Evolutionary conservation across 2,329 filamentous ascomycete species (phyloP).

Genomic region (Apiospora rasikravindrae): DNA sequence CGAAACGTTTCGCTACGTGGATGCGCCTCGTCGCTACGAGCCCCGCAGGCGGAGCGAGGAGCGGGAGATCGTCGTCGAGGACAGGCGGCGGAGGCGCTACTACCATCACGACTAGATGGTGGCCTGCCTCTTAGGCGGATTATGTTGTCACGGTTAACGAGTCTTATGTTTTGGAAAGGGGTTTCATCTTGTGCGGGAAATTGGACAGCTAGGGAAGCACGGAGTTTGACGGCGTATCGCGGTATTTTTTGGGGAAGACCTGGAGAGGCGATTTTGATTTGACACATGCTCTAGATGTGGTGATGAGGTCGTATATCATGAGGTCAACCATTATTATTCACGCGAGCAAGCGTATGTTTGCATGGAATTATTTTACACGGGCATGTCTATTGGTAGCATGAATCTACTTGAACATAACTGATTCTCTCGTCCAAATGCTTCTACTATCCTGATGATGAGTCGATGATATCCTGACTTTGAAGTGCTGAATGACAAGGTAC

Average conservation of each 20-base stretch:
- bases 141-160: background rate
- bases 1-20: constrained; percentile 59
- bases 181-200: background rate
- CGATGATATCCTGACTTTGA: background rate
- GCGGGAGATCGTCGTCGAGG: constrained; percentile 39
- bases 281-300: background rate
- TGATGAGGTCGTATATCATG: background rate
- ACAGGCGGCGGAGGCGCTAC: constrained; percentile 38
- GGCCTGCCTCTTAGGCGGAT: background rate
- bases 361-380: background rate
- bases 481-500: background rate
- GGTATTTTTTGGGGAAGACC: background rate
- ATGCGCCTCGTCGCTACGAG: constrained; percentile 50
- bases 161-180: background rate
- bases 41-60: constrained; percentile 39
- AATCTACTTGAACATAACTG: background rate
- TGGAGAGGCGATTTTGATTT: background rate
- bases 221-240: constrained; percentile 15
- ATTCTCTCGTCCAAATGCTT: background rate
- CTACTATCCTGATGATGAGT: no score
- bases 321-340: background rate
- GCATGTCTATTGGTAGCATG: background rate
- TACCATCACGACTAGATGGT: constrained; percentile 34
- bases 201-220: background rate
- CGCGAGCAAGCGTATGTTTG: background rate